Base-by-base conservation (phyloP, 1,284 basidiomycete genomes). In the Pseudozyma hubeiensis region DNA sequence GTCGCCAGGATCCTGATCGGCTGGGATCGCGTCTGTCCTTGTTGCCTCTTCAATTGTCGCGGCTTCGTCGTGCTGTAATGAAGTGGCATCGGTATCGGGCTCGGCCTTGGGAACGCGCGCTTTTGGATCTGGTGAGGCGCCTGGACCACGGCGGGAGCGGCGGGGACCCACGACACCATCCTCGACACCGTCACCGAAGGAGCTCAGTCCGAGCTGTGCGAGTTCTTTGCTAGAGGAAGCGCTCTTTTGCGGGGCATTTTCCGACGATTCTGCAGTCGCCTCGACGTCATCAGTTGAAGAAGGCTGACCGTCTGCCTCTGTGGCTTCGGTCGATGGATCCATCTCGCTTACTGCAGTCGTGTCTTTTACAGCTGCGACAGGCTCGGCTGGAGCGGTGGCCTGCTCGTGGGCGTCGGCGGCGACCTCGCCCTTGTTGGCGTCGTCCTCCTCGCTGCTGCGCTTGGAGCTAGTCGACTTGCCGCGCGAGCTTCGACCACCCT, bases 171-270 rank as follows among this genome's bases (percentile, higher is more conserved):
- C 35, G 7, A 71, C 50, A n/a, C 52, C 70, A 9, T 70, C 72
- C 10, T 71, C 69, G 7, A 52, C 68, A 19, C 62, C 68, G 39
- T 79, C 78, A 16, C 78, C 76, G 13, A 78, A 67, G 6, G 63
- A 64, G 47, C 49, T 47, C 14, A 79, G 59, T 1, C 78, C 78
- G 11, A 78, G 69, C 47, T 74, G 66, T 29, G 76, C 65, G 24
- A 79, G 67, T 44, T 78, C 78, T 45, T 79, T 79, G 60, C 59
- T 69, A 14, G 63, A 52, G 7, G 73, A 58, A 5, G 58, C 34
- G 29, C 29, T 43, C 40, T 59, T 69, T n/a, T 52, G 30, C 17
- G 47, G 64, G 35, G 54, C 24, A 16, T 30, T 50, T 40, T 49
- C 60, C 5, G 52, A 30, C 19, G 58, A 44, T 13, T 55, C 63